phyloP scores from a whole-genome alignment of 257 asterid genomes.

The Henckelia pumila region DNA sequence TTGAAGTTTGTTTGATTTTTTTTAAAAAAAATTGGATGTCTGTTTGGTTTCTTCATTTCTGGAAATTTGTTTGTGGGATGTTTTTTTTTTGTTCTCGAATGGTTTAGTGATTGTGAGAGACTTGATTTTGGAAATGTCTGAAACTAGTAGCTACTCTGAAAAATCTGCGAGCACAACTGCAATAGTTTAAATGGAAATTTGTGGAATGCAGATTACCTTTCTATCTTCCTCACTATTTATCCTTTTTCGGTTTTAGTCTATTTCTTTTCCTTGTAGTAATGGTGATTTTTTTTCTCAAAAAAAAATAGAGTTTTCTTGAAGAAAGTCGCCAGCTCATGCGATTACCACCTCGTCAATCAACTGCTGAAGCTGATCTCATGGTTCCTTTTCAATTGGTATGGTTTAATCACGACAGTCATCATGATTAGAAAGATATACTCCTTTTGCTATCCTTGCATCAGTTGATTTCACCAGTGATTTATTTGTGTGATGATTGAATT shows the following conservation, averaged over 20 bases:
- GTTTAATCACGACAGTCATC: slow-evolving; percentile 12
- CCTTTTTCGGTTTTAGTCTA: neutral
- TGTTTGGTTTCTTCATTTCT: neutral
- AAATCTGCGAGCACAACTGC: neutral
- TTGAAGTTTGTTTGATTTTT: too few species aligned
- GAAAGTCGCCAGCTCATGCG: slow-evolving; percentile 98
- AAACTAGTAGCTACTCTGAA: neutral
- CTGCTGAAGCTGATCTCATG: slow-evolving; percentile 99
- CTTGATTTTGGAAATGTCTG: neutral
- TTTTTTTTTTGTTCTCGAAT: too few species aligned
- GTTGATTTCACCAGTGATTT: neutral
- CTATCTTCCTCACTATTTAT: neutral
- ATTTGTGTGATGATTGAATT: slow-evolving; percentile 14
- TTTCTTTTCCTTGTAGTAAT: slow-evolving; percentile 17
- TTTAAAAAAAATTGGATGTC: neutral
- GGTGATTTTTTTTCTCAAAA: slow-evolving; percentile 26
- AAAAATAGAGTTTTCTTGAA: slow-evolving; percentile 93
- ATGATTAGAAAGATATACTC: slow-evolving; percentile 15
- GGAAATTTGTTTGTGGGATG: neutral
- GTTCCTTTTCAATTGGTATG: slow-evolving; percentile 94
- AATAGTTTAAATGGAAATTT: neutral
- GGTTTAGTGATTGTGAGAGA: neutral
- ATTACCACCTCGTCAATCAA: slow-evolving; percentile 95
- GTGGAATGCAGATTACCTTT: neutral
- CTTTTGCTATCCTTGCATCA: slow-evolving; percentile 12